phyloP scores from a whole-genome alignment of 2,329 filamentous ascomycete species.

The Elsinoe perseae region DNA sequence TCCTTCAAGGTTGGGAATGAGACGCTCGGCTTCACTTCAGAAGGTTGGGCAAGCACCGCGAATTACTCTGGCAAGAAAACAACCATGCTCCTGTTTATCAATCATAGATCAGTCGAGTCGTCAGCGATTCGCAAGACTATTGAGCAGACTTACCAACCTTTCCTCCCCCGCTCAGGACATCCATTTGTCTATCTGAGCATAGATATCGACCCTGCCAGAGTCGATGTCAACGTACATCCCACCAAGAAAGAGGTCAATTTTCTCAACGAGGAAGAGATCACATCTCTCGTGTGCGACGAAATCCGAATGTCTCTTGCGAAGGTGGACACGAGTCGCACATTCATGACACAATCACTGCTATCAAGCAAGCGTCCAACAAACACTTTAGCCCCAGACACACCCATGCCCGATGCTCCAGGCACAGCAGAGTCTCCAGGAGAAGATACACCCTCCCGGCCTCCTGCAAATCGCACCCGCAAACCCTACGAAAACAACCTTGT shows the following conservation, averaged over 20 bases:
- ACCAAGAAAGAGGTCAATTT: constrained; percentile 97
- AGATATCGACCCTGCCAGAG: constrained; percentile 81
- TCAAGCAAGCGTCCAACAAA: constrained; percentile 46
- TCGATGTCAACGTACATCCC: constrained; percentile 96
- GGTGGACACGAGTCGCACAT: constrained; percentile 89
- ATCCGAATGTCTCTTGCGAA: constrained; percentile 71
- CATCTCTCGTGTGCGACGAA: constrained; percentile 72
- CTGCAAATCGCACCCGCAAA: constrained; percentile 36
- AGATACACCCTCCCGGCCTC: constrained; percentile 27
- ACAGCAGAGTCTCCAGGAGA: constrained; percentile 31
- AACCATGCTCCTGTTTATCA: constrained; percentile 84
- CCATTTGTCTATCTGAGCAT: constrained; percentile 90
- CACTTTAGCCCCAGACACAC: constrained; percentile 21
- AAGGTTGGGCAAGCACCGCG: constrained; percentile 79
- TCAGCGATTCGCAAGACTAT: constrained; percentile 78
- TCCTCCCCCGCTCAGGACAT: constrained; percentile 87
- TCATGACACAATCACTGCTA: constrained; percentile 85
- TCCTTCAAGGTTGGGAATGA: constrained; percentile 63
- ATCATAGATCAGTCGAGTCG: constrained; percentile 89
- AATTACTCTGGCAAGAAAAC: constrained; percentile 93
- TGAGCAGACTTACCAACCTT: constrained; percentile 80
- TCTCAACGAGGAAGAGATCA: constrained; percentile 93
- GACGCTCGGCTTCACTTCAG: constrained; percentile 75
- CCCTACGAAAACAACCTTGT: constrained; percentile 82
- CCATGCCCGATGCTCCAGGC: constrained; percentile 28